These are phyloP conservation scores for Postia placenta DNA, from an alignment of 768 basidiomycete genomes.

Conservation along the genomic window DNA sequence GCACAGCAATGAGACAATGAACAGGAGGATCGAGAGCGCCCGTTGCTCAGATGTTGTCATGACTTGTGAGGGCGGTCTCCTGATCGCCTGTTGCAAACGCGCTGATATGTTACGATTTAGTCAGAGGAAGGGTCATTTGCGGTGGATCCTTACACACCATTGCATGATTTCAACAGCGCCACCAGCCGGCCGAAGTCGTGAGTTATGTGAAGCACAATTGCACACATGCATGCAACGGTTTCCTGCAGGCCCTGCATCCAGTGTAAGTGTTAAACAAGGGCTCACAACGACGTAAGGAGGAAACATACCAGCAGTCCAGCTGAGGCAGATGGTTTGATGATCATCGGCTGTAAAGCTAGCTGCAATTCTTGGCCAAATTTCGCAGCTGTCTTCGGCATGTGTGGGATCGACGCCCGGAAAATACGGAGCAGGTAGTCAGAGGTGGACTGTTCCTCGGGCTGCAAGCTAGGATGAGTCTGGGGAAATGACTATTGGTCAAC, in stretches of 20 bases:
- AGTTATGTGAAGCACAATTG: slow-evolving; percentile 77
- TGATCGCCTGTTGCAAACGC: slow-evolving; percentile 57
- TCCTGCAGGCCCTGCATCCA: slow-evolving; percentile 76
- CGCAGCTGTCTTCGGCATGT: slow-evolving; percentile 83
- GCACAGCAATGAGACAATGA: slow-evolving; percentile 78
- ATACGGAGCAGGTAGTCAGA: slow-evolving; percentile 87
- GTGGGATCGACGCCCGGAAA: slow-evolving; percentile 77
- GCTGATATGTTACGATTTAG: slow-evolving; percentile 32
- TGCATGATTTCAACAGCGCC: slow-evolving; percentile 79
- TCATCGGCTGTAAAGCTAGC: slow-evolving; percentile 79
- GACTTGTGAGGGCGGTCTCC: slow-evolving; percentile 33
- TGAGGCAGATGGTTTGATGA: slow-evolving; percentile 71
- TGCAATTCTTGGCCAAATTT: slow-evolving; percentile 90
- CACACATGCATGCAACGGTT: slow-evolving; percentile 87
- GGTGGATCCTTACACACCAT: slow-evolving; percentile 42
- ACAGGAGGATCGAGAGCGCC: slow-evolving; percentile 64
- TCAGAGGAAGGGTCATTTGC: not conserved
- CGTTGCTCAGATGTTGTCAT: slow-evolving; percentile 45
- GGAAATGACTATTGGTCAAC: not conserved
- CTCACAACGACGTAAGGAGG: not conserved
- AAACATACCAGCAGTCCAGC: slow-evolving; percentile 55
- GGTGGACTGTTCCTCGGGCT: slow-evolving; percentile 80
- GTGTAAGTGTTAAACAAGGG: not conserved
- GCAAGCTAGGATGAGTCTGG: slow-evolving; percentile 5
- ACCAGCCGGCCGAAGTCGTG: slow-evolving; percentile 78